Conservation (phyloP, 345 rosid genomes). For the Viola odorata region DNA sequence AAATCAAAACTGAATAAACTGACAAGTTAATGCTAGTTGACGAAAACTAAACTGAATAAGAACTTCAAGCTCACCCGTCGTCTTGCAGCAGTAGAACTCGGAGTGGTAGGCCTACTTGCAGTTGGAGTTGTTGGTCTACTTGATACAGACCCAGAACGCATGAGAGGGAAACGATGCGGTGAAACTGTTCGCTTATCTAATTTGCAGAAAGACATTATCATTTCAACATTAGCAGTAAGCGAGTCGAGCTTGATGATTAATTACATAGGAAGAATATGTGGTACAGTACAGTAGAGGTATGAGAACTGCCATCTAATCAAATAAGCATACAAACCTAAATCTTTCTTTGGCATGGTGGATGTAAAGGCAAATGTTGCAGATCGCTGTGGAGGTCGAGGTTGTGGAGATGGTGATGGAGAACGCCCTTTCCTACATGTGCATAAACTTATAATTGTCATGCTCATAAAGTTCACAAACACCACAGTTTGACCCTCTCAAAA, state of each 20-base stretch:
- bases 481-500: background rate
- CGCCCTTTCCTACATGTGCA: slow-evolving; percentile 48
- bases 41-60: background rate
- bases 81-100: slow-evolving; percentile 44
- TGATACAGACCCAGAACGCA: slow-evolving; percentile 68
- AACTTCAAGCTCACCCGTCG: slow-evolving; percentile 40
- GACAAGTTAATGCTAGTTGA: background rate
- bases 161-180: slow-evolving; percentile 75
- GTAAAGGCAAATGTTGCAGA: slow-evolving; percentile 76
- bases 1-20: slow-evolving; percentile 5
- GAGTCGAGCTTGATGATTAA: background rate
- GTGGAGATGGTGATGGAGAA: slow-evolving; percentile 58
- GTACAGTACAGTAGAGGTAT: background rate
- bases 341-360: slow-evolving; percentile 56
- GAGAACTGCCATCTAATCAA: background rate
- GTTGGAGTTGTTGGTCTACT: slow-evolving; percentile 67
- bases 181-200: slow-evolving; percentile 72
- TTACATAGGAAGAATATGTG: background rate
- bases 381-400: slow-evolving; percentile 41
- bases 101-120: slow-evolving; percentile 44
- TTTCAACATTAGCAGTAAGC: background rate
- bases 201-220: slow-evolving; percentile 2
- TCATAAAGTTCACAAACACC: background rate
- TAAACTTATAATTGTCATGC: background rate
- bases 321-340: slow-evolving; percentile 38